Evolutionary conservation across 305 asterid genomes (phyloP), one percentile per base, ranked within the genome.

Genomic region (Nicotiana rustica): DNA sequence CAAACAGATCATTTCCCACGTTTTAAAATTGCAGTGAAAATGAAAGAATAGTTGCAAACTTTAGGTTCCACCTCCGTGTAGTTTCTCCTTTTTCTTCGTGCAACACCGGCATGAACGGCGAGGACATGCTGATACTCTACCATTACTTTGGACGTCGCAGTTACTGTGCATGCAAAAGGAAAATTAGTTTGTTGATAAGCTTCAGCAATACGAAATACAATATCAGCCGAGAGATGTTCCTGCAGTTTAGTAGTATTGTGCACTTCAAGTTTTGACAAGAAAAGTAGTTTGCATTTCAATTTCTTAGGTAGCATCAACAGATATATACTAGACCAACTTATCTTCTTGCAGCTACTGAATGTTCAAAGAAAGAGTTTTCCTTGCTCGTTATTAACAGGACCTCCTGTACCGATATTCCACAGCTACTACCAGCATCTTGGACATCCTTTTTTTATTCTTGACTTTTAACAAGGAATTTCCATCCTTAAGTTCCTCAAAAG

Each of bases 51-150:
- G 49, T 3, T 41, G 49, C 10, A 41, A 41, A 41, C 49, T 41
- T 41, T 8, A 41, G 49, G 49, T 41, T 41, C 49, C 49, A 41
- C 2, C 49, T 41, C 49, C 0, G 12, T 41, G 49, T 41, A 41
- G 49, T 41, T 41, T 41, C 49, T 41, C 49, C 49, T 41, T 41
- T 41, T 41, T 41, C 49, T 41, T 41, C 49, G 10, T 41, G 10
- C 49, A 41, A 41, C 49, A 41, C 12, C 12, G 49, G 47, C 49
- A 41, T 41, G 12, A 41, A 41, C 3, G 12, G 49, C 49, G 12
- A 41, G 49, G 77, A 93, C 97, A 87, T 93, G 98, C 88, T 93
- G 97, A 85, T 95, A 95, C 83, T 95, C 96, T 82, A 85, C 96
- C 97, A 95, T 92, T 83, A 97, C 98, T 93, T 81, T 70, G 81